Evolutionary conservation across 2,329 filamentous ascomycete genomes (phyloP).

Genomic region (Xylariaceae sp.): DNA sequence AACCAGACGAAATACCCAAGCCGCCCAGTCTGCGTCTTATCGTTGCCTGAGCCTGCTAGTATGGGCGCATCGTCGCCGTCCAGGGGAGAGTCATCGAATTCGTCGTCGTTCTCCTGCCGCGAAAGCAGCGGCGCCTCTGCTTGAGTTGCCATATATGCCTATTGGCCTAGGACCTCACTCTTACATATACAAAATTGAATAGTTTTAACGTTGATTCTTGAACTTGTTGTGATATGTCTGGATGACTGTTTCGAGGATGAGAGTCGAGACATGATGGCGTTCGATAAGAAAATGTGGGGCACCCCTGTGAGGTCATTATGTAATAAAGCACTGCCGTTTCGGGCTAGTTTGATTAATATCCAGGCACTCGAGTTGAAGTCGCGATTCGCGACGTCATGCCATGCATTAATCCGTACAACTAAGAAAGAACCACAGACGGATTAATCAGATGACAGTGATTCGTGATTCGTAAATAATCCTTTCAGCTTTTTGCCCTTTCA

Average conservation of each 20-base stretch:
- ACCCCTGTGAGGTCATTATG: too few species aligned
- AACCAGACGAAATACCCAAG: constrained; percentile 52
- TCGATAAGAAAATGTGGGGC: background rate
- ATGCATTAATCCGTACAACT: too few species aligned
- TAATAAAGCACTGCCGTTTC: too few species aligned
- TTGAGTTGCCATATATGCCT: constrained; percentile 11
- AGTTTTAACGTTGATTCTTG: background rate
- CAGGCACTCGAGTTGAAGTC: too few species aligned
- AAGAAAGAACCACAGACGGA: background rate
- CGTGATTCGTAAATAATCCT: too few species aligned
- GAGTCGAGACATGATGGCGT: background rate
- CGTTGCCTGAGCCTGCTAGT: background rate
- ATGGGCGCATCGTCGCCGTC: constrained; percentile 4
- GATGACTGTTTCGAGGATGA: background rate
- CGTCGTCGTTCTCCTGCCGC: constrained; percentile 16
- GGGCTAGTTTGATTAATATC: too few species aligned
- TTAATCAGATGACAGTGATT: background rate
- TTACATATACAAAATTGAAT: background rate
- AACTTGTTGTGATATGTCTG: constrained; percentile 8
- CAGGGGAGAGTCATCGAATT: constrained; percentile 12
- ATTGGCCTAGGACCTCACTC: background rate
- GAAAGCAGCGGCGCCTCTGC: constrained; percentile 16
- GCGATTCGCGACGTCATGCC: too few species aligned
- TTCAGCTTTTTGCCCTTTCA: background rate
- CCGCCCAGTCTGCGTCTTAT: constrained; percentile 5